Conservation (phyloP, 257 asterid genomes). For the Solanum medicagineum region DNA sequence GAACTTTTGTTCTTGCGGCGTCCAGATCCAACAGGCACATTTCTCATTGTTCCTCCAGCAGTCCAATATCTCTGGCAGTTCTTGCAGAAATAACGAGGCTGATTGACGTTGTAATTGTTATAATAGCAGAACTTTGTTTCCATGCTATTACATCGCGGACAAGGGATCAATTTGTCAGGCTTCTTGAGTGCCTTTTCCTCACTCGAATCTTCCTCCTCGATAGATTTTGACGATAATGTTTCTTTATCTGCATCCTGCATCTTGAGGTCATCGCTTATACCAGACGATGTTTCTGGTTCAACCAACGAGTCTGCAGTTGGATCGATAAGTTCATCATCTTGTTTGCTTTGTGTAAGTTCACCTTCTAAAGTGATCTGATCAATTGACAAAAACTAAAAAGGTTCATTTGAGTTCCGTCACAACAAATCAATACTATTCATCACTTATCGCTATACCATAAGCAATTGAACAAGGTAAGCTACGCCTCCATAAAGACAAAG, state of each 20-base stretch:
- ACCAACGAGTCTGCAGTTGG: slow-evolving; percentile 9
- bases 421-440: neutral
- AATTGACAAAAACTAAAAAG: neutral
- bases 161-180: slow-evolving; percentile 67
- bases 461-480: neutral
- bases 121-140: slow-evolving; percentile 84
- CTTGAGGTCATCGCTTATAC: slow-evolving; percentile 14
- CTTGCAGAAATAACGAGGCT: slow-evolving; percentile 80
- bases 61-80: slow-evolving; percentile 92
- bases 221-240: slow-evolving; percentile 2
- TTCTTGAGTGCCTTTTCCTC: slow-evolving; percentile 41
- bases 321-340: slow-evolving; percentile 6
- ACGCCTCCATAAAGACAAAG: neutral
- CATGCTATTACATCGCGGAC: slow-evolving; percentile 83
- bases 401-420: neutral
- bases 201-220: slow-evolving; percentile 17
- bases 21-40: slow-evolving; percentile 82
- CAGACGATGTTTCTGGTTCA: slow-evolving; percentile 29
- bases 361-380: slow-evolving; percentile 31
- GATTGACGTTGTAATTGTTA: slow-evolving; percentile 84
- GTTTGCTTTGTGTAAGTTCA: slow-evolving; percentile 4
- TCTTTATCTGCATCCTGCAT: slow-evolving; percentile 10
- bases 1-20: slow-evolving; percentile 56
- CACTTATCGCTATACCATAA: neutral
- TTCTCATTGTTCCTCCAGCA: slow-evolving; percentile 78